Percentiles rank a stretch among this genome's conserved stretches.
These are phyloP conservation scores for Trichoderma koningii DNA, from an alignment of 2,329 filamentous ascomycete genomes.

Conservation along the genomic window DNA sequence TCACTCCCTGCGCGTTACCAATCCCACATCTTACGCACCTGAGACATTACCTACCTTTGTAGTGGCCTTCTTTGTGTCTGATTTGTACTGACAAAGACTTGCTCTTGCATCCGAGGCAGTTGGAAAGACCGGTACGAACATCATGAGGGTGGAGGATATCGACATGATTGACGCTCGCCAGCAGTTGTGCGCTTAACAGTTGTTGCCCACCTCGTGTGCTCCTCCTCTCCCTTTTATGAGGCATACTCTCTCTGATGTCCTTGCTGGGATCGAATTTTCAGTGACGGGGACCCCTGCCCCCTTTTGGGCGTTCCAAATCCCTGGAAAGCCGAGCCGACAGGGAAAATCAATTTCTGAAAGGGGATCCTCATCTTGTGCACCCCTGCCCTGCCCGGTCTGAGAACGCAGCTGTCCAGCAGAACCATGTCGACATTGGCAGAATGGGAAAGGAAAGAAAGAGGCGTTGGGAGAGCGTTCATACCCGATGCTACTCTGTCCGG, in stretches of 20 bases:
- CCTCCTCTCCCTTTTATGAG: too few species aligned
- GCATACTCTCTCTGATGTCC: background rate
- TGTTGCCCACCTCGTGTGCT: background rate
- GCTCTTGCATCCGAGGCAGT: background rate
- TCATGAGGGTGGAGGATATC: background rate
- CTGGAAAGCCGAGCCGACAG: conserved; percentile 23
- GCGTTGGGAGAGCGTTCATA: background rate
- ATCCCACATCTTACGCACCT: background rate
- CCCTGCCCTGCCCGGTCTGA: conserved; percentile 2
- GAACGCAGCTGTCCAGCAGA: background rate
- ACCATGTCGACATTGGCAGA: background rate
- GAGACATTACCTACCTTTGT: background rate
- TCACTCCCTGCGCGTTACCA: background rate
- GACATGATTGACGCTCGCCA: background rate
- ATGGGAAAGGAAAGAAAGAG: background rate
- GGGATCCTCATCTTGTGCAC: conserved; percentile 14
- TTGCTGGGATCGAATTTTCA: background rate
- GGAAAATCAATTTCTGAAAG: conserved; percentile 4
- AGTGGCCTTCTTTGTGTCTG: background rate
- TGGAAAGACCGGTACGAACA: background rate
- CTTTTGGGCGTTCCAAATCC: conserved; percentile 16
- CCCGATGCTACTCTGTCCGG: background rate
- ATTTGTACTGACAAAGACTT: background rate
- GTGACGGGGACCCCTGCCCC: conserved; percentile 5
- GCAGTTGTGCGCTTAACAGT: background rate